Evolutionary conservation across 768 basidiomycete genomes (phyloP).

Genomic region (Lentinula aciculospora): DNA sequence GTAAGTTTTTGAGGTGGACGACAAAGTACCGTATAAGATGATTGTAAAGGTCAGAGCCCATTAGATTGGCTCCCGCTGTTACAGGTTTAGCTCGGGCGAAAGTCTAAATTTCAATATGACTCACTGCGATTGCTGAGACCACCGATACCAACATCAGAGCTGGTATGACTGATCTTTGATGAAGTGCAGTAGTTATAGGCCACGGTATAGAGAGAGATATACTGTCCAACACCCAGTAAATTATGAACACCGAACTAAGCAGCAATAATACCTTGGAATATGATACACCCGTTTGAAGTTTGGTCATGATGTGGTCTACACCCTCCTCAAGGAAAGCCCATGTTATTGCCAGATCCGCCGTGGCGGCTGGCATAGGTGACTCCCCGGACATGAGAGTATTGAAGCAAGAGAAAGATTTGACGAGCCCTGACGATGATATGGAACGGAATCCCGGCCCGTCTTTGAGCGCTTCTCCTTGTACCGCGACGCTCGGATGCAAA

Average conservation of each 20-base stretch:
- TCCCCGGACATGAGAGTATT: not conserved
- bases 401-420: not conserved
- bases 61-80: slow-evolving; percentile 85
- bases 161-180: slow-evolving; percentile 45
- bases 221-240: slow-evolving; percentile 41
- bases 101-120: slow-evolving; percentile 27
- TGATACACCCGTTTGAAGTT: slow-evolving; percentile 82
- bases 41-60: slow-evolving; percentile 97
- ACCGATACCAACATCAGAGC: slow-evolving; percentile 25
- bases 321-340: slow-evolving; percentile 87
- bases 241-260: not conserved
- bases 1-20: slow-evolving; percentile 69
- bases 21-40: slow-evolving; percentile 90
- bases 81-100: slow-evolving; percentile 30
- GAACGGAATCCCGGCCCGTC: not conserved
- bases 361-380: slow-evolving; percentile 1
- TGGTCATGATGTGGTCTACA: slow-evolving; percentile 91
- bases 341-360: slow-evolving; percentile 74
- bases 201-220: slow-evolving; percentile 88
- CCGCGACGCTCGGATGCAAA: too few species aligned
- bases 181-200: slow-evolving; percentile 98
- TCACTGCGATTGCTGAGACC: slow-evolving; percentile 63
- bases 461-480: too few species aligned
- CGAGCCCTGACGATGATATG: not conserved
- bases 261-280: slow-evolving; percentile 53